These are phyloP conservation scores for Infundibulicybe gibba DNA, from an alignment of 768 basidiomycete genomes.

Conservation along the genomic window DNA sequence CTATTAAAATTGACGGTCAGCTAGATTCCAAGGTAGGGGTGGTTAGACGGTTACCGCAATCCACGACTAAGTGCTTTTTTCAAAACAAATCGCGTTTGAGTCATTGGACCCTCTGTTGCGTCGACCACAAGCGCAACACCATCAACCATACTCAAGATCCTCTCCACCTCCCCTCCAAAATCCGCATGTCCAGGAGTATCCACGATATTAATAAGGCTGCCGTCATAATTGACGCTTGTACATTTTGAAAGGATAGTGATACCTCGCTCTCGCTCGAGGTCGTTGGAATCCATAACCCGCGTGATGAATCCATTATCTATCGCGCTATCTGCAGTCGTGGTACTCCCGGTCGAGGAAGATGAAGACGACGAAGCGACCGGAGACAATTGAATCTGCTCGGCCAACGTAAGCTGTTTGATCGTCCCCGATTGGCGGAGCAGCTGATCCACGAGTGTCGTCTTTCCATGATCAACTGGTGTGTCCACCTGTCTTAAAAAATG, in stretches of 20 bases:
- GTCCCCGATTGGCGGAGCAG: conserved; percentile 48
- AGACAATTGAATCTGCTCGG: conserved; percentile 30
- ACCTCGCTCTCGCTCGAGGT: conserved; percentile 54
- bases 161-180: conserved; percentile 61
- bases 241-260: conserved; percentile 62
- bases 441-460: conserved; percentile 51
- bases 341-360: conserved; percentile 3
- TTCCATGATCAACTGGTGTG: conserved; percentile 45
- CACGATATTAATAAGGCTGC: conserved; percentile 52
- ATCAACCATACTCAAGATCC: conserved; percentile 59
- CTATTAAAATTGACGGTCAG: conserved; percentile 14
- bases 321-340: conserved; percentile 26
- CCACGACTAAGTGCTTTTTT: conserved; percentile 41
- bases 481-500: background rate
- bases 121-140: conserved; percentile 59
- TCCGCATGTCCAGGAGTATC: conserved; percentile 64
- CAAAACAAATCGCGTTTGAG: conserved; percentile 53
- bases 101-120: conserved; percentile 60
- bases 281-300: conserved; percentile 49
- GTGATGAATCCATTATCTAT: conserved; percentile 37
- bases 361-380: conserved; percentile 21
- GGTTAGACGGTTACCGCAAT: conserved; percentile 26
- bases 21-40: background rate
- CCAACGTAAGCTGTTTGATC: conserved; percentile 32
- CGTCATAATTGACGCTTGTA: conserved; percentile 47